A percentile compares a stretch with the other conserved stretches of the same genome.
Evolutionary conservation across 768 basidiomycete genomes (phyloP).

Genomic region (Pluteus cervinus): DNA sequence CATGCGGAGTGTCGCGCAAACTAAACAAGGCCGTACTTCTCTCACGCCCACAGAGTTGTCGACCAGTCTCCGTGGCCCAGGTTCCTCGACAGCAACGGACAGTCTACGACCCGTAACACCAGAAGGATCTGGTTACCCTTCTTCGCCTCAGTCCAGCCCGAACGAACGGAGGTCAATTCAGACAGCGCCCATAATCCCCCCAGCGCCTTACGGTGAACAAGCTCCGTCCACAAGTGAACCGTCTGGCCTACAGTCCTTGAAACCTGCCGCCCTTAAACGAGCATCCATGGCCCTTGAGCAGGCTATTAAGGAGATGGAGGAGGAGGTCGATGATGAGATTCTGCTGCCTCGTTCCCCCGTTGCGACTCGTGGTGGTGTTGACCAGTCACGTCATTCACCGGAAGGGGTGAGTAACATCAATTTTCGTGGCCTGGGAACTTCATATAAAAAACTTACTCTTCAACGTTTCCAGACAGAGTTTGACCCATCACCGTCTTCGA

Average conservation of each 20-base stretch:
- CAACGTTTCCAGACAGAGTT: too few relatives aligned
- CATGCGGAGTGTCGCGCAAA: conserved; percentile 46
- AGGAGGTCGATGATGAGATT: conserved; percentile 71
- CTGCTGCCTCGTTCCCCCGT: conserved; percentile 63
- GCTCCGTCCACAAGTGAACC: conserved; percentile 34
- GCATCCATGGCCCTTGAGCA: conserved; percentile 72
- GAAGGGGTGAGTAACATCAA: conserved; percentile 23
- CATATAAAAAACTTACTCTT: too few relatives aligned
- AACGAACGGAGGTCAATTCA: conserved; percentile 33
- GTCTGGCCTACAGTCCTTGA: conserved; percentile 43
- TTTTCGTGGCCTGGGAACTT: too few relatives aligned
- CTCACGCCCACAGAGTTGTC: conserved; percentile 43
- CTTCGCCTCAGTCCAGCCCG: conserved; percentile 34
- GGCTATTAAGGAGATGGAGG: conserved; percentile 75
- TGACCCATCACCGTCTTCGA: conserved; percentile 8
- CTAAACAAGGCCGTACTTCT: conserved; percentile 36
- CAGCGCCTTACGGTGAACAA: conserved; percentile 31
- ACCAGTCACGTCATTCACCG: conserved; percentile 18
- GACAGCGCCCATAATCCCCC: conserved; percentile 34
- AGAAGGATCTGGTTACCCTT: conserved; percentile 34
- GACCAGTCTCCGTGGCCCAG: conserved; percentile 25
- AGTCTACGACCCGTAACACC: conserved; percentile 51
- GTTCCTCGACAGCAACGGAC: conserved; percentile 37
- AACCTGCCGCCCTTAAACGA: conserved; percentile 47
- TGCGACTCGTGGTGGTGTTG: conserved; percentile 32